Base-by-base conservation (phyloP, 768 basidiomycete species). In the Cubamyces sp. region DNA sequence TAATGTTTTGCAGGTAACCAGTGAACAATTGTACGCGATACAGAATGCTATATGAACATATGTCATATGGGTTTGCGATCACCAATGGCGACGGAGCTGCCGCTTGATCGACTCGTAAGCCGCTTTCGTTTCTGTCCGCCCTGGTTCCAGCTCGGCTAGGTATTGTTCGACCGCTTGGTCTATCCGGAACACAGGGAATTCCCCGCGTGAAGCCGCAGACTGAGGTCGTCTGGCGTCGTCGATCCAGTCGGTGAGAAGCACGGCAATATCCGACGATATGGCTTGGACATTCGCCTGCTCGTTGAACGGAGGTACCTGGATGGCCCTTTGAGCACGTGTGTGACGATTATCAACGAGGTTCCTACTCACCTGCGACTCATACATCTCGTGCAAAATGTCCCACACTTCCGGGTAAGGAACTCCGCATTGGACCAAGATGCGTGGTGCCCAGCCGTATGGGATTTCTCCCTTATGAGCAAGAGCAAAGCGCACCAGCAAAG, bases 401-500 rank as follows among this genome's bases (percentile, higher is more conserved):
- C 94, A 96, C 55, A 96, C 82, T 60, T 94, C 91, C 39, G 83
- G 79, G 67, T 85, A 88, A 9, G 92, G 88, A 23, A 96, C 88
- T 2, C 89, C 87, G 56, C 90, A 96, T 73, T 94, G 88, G 19
- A 87, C 79, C 60, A 98, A 76, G 57, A 92, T 81, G 48, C 87
- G 82, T 6, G 92, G 84, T 0, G 87, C 87, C 96, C 96, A 98
- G 14, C 95, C 95, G 46, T 82, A 77, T 2, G 86, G 82, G 34
- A 91, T 76, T 0, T 79, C 77, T 8, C 77, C 79, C 64, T 81
- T 83, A 67, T 88, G 81, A 11, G 83, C 81, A 49, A 90, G 77
- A 49, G 84, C 84, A 69, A 93, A 94, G 49, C 84, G 81, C 45
- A 96, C 87, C 3, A 98, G 81, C 2, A 94, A 78, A 2, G 84